Evolutionary conservation across 129 eudicot species (phyloP), one percentile per base, ranked within the genome.

Genomic region (Lactuca sativa): DNA sequence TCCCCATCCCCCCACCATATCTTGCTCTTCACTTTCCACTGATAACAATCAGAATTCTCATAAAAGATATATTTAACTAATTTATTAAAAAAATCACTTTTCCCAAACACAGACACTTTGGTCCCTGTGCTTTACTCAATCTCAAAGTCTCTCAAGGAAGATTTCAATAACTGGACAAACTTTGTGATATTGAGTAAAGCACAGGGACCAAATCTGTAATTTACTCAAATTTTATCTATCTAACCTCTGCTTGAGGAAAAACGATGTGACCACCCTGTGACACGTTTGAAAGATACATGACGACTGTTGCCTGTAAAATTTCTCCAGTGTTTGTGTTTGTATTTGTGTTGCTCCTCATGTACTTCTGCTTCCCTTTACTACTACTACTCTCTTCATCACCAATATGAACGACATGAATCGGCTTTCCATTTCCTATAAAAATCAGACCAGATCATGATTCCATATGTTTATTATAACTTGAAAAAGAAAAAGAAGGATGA

Each of bases 231-330:
- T 25, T 1, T 25, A 25, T 25, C 30, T 25, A 25, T 25, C 78
- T 80, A 65, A 92, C 98, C 85, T 82, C 75, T 25, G 90, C 80
- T 56, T 70, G 60, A 11, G 98, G 96, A 72, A 92, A 92, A 79
- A 90, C 74, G 74, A 92, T 82, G 78, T 89, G 88, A 60, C 98
- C 98, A 12, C 96, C 98, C 31, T 75, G 83, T 62, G 83, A 78
- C 81, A 79, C 86, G 68, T 89, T 83, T 64, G 96, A 92, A 58
- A 92, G 98, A 86, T 79, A 92, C 66, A 92, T 71, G n/a, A 92
- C 69, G 17, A 92, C 74, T 18, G 98, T 86, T 71, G 98, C 96
- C 71, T 83, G 60, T 72, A 79, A 53, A 74, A 85, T 84, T 77
- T 89, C 78, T 36, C 70, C 78, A 16, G 32, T 25, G 30, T 25